Evolutionary conservation across 1,284 basidiomycete species (phyloP).

Genomic region (Cutaneotrichosporon sp.): DNA sequence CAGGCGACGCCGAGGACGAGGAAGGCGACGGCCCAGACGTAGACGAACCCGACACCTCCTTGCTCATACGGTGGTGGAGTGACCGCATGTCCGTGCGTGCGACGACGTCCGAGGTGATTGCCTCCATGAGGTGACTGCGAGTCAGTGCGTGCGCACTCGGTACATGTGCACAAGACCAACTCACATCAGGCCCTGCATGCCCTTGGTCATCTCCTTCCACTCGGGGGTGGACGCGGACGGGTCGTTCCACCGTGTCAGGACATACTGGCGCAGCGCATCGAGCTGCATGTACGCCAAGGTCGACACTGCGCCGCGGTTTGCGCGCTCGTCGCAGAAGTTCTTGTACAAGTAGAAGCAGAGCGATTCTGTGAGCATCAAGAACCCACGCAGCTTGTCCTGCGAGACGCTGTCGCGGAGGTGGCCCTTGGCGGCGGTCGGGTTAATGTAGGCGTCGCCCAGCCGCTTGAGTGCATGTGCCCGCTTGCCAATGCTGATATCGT

Average conservation of each 20-base stretch:
- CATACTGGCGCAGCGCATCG: conserved; percentile 37
- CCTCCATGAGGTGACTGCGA: conserved; percentile 47
- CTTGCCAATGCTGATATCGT: conserved; percentile 21
- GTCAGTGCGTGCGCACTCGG: background rate
- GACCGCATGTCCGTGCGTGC: conserved; percentile 35
- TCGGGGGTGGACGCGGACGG: conserved; percentile 27
- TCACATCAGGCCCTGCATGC: conserved; percentile 51
- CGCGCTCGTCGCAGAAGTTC: conserved; percentile 56
- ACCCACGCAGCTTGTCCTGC: conserved; percentile 43
- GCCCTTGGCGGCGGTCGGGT: conserved; percentile 28
- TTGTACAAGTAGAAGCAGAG: conserved; percentile 56
- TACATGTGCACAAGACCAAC: conserved; percentile 18
- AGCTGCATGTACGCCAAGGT: conserved; percentile 35
- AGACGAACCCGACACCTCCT: conserved; percentile 27
- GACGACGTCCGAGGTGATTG: conserved; percentile 42
- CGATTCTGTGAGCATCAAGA: conserved; percentile 55
- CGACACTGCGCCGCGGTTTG: conserved; percentile 32
- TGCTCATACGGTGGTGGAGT: conserved; percentile 31
- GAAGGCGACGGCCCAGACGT: conserved; percentile 28
- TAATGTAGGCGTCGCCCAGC: conserved; percentile 44
- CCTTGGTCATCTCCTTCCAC: conserved; percentile 33
- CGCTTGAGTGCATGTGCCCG: conserved; percentile 43
- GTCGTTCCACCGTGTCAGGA: conserved; percentile 39
- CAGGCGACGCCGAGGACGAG: conserved; percentile 22
- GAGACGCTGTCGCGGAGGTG: conserved; percentile 29